These are phyloP conservation scores for Ophiostoma piceae DNA, from an alignment of 2,329 filamentous ascomycete genomes.

Conservation along the genomic window DNA sequence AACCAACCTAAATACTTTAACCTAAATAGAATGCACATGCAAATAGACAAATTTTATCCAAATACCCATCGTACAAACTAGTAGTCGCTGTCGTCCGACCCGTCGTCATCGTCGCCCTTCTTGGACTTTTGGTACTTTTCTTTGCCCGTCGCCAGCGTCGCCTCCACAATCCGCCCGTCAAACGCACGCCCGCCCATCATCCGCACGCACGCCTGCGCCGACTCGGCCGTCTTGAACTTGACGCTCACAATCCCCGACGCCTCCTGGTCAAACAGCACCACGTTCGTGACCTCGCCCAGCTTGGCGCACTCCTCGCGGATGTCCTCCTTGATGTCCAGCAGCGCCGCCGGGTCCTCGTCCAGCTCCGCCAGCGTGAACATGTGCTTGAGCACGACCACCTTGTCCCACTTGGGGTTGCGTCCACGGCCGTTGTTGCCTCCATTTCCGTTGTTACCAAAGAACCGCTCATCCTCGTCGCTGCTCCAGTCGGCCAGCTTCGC, in stretches of 20 bases:
- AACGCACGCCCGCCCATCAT: slow-evolving; percentile 78
- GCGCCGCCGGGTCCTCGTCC: slow-evolving; percentile 73
- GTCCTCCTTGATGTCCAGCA: slow-evolving; percentile 91
- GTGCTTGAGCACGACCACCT: slow-evolving; percentile 79
- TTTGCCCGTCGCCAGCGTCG: slow-evolving; percentile 63
- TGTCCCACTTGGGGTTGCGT: slow-evolving; percentile 56
- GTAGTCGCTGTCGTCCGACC: slow-evolving; percentile 20
- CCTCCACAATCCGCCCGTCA: slow-evolving; percentile 64
- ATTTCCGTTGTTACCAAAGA: slow-evolving; percentile 22
- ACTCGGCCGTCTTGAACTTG: slow-evolving; percentile 66
- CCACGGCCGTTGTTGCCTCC: slow-evolving; percentile 31
- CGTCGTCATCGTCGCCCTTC: slow-evolving; percentile 26
- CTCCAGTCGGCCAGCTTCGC: slow-evolving; percentile 94
- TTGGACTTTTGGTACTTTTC: slow-evolving; percentile 51
- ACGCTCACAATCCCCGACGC: slow-evolving; percentile 78
- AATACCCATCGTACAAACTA: neutral
- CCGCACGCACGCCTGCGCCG: slow-evolving; percentile 66
- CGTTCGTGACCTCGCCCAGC: slow-evolving; percentile 81
- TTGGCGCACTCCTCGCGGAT: slow-evolving; percentile 85
- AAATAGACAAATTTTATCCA: neutral
- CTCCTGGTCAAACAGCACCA: slow-evolving; percentile 85
- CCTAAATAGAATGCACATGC: neutral
- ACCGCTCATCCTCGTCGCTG: slow-evolving; percentile 66
- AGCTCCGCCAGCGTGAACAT: slow-evolving; percentile 89
- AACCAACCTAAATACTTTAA: neutral